Evolutionary conservation across 768 basidiomycete species (phyloP).

Genomic region (Naematelia encephala): DNA sequence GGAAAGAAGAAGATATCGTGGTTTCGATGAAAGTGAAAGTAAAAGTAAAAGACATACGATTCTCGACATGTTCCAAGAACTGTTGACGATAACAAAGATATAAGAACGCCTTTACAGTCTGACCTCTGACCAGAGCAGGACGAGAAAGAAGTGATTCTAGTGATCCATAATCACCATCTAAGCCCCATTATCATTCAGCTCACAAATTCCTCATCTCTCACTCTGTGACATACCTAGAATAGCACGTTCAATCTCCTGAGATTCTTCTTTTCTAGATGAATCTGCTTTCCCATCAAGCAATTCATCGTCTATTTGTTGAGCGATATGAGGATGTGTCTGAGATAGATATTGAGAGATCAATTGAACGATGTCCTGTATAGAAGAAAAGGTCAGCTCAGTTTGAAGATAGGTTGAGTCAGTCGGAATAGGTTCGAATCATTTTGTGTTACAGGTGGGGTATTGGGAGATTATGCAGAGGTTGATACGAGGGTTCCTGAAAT

Average conservation of each 20-base stretch:
- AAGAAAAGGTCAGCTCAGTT: too few relatives aligned
- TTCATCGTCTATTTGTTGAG: slow-evolving; percentile 33
- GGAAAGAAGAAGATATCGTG: not conserved
- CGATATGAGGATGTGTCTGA: slow-evolving; percentile 10
- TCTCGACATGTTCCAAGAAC: slow-evolving; percentile 48
- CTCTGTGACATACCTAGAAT: slow-evolving; percentile 43
- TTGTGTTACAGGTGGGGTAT: too few relatives aligned
- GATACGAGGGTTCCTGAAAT: too few relatives aligned
- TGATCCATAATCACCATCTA: slow-evolving; percentile 45
- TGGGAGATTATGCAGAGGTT: too few relatives aligned
- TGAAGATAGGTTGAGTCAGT: too few relatives aligned
- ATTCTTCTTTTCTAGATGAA: slow-evolving; percentile 18
- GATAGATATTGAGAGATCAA: slow-evolving; percentile 41
- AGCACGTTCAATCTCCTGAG: slow-evolving; percentile 36
- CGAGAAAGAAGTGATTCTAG: slow-evolving; percentile 34
- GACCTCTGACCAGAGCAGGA: slow-evolving; percentile 32
- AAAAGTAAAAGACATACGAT: slow-evolving; percentile 25
- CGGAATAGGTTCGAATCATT: too few relatives aligned
- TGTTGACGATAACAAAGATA: slow-evolving; percentile 48
- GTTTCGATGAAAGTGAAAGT: not conserved
- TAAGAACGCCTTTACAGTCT: slow-evolving; percentile 45
- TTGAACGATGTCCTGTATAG: slow-evolving; percentile 40
- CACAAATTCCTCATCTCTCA: too few relatives aligned
- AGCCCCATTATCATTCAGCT: not conserved
- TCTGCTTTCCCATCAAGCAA: slow-evolving; percentile 16